Percentiles rank a stretch among this genome's conserved stretches.
These are phyloP conservation scores for Metarhizium brunneum DNA, from an alignment of 2,329 filamentous ascomycete species.

Conservation along the genomic window DNA sequence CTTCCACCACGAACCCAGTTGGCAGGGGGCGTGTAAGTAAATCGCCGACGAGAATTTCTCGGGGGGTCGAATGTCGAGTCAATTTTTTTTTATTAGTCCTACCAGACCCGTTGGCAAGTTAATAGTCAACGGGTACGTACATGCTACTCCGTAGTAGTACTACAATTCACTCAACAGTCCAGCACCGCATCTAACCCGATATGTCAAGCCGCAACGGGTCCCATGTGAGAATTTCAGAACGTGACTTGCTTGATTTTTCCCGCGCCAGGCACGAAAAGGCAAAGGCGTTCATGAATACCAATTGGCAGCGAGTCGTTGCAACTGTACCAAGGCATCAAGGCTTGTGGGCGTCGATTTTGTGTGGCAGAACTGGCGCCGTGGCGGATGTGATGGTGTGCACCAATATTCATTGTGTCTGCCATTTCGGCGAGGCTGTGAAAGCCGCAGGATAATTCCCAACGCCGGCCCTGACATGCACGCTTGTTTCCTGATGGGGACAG, in stretches of 20 bases:
- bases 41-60: conserved; percentile 5
- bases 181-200: neutral
- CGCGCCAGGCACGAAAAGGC: neutral
- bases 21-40: too few relatives aligned
- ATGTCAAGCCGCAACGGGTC: neutral
- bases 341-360: neutral
- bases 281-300: neutral
- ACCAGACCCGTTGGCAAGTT: too few relatives aligned
- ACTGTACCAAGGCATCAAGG: neutral
- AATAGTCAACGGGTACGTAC: too few relatives aligned
- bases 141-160: too few relatives aligned
- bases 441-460: too few relatives aligned
- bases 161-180: neutral
- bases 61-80: neutral
- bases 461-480: too few relatives aligned
- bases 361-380: neutral
- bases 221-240: neutral
- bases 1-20: neutral
- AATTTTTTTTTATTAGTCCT: neutral
- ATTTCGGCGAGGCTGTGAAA: neutral
- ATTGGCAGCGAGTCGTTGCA: neutral
- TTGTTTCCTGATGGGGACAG: too few relatives aligned
- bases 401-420: neutral
- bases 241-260: neutral
- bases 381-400: neutral